These are phyloP conservation scores for Hemerocallis citrina DNA, from an alignment of 106 monocot genomes.

Conservation along the genomic window DNA sequence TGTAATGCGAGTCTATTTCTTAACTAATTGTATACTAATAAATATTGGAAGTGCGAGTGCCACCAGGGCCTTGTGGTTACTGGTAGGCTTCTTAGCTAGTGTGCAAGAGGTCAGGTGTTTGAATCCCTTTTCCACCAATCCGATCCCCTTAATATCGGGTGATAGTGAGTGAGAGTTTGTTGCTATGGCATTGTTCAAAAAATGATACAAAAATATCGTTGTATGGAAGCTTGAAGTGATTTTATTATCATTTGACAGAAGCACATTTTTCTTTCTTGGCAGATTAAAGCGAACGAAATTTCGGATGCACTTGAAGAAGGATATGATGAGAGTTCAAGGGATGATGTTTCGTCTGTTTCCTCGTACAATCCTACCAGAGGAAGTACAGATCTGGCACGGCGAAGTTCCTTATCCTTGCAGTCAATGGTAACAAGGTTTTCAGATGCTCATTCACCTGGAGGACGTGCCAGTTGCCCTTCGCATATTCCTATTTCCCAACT, in stretches of 20 bases:
- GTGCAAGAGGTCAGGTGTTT: too few relatives aligned
- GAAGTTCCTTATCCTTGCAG: constrained; percentile 59
- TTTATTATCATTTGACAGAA: neutral
- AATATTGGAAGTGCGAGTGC: too few relatives aligned
- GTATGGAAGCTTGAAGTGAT: neutral
- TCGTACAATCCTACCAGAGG: constrained; percentile 68
- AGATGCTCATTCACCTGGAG: too few relatives aligned
- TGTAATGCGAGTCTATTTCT: too few relatives aligned
- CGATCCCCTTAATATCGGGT: too few relatives aligned
- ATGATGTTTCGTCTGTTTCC: constrained; percentile 94
- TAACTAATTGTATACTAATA: too few relatives aligned
- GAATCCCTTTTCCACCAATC: too few relatives aligned
- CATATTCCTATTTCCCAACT: constrained; percentile 54
- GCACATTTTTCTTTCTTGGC: constrained; percentile 6
- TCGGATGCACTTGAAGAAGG: constrained; percentile 76
- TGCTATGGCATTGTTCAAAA: too few relatives aligned
- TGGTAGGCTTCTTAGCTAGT: too few relatives aligned
- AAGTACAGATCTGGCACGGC: constrained; percentile 38
- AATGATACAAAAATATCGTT: too few relatives aligned
- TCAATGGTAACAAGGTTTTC: constrained; percentile 52
- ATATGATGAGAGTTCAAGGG: constrained; percentile 93
- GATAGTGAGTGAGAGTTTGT: too few relatives aligned
- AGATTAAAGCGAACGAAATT: constrained; percentile 73
- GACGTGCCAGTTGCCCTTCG: constrained; percentile 30
- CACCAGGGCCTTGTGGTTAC: too few relatives aligned